Percentiles rank a stretch among this genome's conserved stretches.
These are phyloP conservation scores for Penicillium olsonii DNA, from an alignment of 2,329 filamentous ascomycete genomes.

Conservation along the genomic window DNA sequence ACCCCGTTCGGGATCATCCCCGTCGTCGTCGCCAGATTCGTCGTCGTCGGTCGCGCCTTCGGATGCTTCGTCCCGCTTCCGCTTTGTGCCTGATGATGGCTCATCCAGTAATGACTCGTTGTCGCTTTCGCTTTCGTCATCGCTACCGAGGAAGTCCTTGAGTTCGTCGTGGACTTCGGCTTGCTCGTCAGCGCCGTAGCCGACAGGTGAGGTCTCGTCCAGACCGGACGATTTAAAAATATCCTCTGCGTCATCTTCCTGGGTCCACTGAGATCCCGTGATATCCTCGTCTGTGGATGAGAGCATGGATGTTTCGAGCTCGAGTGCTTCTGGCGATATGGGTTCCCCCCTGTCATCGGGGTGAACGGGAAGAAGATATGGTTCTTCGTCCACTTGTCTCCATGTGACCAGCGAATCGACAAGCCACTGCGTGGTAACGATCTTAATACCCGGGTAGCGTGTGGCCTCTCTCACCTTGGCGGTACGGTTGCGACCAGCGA, in stretches of 20 bases:
- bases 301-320: conserved; percentile 48
- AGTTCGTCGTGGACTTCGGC: conserved; percentile 70
- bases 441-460: conserved; percentile 76
- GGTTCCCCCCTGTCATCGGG: conserved; percentile 62
- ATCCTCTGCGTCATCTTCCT: conserved; percentile 49
- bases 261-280: conserved; percentile 49
- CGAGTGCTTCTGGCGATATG: conserved; percentile 42
- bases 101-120: conserved; percentile 44
- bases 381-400: conserved; percentile 74
- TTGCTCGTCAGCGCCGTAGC: conserved; percentile 65
- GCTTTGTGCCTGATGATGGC: conserved; percentile 32
- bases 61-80: conserved; percentile 36
- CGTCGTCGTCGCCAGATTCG: conserved; percentile 23
- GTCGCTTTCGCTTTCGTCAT: conserved; percentile 53
- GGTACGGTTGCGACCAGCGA: conserved; percentile 67
- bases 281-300: conserved; percentile 49
- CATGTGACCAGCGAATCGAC: conserved; percentile 81
- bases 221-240: conserved; percentile 55
- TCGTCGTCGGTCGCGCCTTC: conserved; percentile 25
- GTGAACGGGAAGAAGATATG: conserved; percentile 76
- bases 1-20: conserved; percentile 44
- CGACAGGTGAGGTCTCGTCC: conserved; percentile 52
- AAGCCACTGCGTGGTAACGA: conserved; percentile 91
- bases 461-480: conserved; percentile 89
- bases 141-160: conserved; percentile 65